Evolutionary conservation across 1,284 basidiomycete species (phyloP).

Genomic region (Puccinia sorghi): DNA sequence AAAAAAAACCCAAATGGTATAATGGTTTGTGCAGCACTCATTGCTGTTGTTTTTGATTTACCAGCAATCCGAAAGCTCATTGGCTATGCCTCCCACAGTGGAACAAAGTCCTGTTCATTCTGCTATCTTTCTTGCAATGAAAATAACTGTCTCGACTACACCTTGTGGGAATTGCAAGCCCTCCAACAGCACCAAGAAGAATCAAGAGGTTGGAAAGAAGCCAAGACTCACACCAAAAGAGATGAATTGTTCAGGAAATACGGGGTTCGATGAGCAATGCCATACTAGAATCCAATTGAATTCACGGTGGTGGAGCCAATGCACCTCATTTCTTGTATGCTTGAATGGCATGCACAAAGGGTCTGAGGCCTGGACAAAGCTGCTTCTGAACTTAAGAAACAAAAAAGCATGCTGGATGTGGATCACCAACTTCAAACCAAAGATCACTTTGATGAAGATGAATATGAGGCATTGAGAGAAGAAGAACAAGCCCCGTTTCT

Average conservation of each 20-base stretch:
- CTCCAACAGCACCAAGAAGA: slow-evolving; percentile 9
- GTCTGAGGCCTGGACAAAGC: slow-evolving; percentile 22
- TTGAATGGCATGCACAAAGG: not conserved
- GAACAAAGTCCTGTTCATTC: slow-evolving; percentile 29
- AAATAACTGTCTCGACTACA: not conserved
- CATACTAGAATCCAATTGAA: slow-evolving; percentile 31
- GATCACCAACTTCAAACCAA: not conserved
- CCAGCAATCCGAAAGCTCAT: slow-evolving; percentile 37
- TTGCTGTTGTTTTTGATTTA: slow-evolving; percentile 31
- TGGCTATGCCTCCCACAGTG: slow-evolving; percentile 44
- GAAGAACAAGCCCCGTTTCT: not conserved
- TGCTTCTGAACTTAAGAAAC: slow-evolving; percentile 15
- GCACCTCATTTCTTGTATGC: slow-evolving; percentile 31
- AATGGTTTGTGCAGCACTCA: slow-evolving; percentile 17
- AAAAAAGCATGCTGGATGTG: not conserved
- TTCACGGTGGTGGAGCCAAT: slow-evolving; percentile 40
- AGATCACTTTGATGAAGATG: slow-evolving; percentile 33
- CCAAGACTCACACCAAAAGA: slow-evolving; percentile 21
- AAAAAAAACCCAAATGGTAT: not conserved
- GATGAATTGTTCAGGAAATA: slow-evolving; percentile 9
- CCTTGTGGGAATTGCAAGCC: not conserved
- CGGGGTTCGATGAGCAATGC: slow-evolving; percentile 26
- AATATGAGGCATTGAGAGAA: slow-evolving; percentile 21
- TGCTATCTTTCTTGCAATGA: slow-evolving; percentile 29
- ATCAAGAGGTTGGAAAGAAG: slow-evolving; percentile 23